Evolutionary conservation across 495 filamentous ascomycete species (phyloP).

Genomic region (Melanomma pulvis-pyrius): DNA sequence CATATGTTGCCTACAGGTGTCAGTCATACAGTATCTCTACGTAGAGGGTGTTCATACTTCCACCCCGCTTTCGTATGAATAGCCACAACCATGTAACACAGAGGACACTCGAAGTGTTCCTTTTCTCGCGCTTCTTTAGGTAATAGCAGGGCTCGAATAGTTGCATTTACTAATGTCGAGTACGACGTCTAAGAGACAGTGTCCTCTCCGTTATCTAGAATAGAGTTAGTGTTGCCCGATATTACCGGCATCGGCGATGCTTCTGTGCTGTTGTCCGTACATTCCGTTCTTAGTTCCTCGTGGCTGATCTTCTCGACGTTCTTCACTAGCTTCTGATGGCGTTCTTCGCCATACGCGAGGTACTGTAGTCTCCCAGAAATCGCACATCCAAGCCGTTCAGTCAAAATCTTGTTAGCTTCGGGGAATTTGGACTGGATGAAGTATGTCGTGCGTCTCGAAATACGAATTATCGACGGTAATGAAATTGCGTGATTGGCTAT

Average conservation of each 20-base stretch:
- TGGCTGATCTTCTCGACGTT: constrained; percentile 25
- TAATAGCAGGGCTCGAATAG: constrained; percentile 20
- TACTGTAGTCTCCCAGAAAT: constrained; percentile 50
- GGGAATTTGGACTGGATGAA: constrained; percentile 28
- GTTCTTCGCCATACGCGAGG: constrained; percentile 49
- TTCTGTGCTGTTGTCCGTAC: constrained; percentile 28
- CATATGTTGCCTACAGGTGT: constrained; percentile 24
- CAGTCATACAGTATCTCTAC: neutral
- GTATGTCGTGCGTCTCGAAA: constrained; percentile 35
- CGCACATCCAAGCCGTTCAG: constrained; percentile 48
- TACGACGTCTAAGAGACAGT: constrained; percentile 22
- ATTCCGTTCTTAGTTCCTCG: constrained; percentile 18
- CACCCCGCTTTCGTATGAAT: constrained; percentile 25
- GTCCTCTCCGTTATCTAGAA: constrained; percentile 11
- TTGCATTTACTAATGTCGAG: constrained; percentile 22
- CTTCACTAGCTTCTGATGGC: constrained; percentile 45
- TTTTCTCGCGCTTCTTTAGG: constrained; percentile 29
- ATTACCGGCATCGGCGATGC: constrained; percentile 4
- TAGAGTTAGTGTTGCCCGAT: neutral
- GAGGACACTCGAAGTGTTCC: constrained; percentile 34
- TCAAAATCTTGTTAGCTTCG: constrained; percentile 16
- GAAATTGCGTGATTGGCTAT: constrained; percentile 42
- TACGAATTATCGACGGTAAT: constrained; percentile 36
- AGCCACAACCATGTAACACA: constrained; percentile 35
- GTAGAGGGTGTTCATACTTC: constrained; percentile 13